Base-by-base conservation (phyloP, 441 rosid species). In the Monsonia emarginata region DNA sequence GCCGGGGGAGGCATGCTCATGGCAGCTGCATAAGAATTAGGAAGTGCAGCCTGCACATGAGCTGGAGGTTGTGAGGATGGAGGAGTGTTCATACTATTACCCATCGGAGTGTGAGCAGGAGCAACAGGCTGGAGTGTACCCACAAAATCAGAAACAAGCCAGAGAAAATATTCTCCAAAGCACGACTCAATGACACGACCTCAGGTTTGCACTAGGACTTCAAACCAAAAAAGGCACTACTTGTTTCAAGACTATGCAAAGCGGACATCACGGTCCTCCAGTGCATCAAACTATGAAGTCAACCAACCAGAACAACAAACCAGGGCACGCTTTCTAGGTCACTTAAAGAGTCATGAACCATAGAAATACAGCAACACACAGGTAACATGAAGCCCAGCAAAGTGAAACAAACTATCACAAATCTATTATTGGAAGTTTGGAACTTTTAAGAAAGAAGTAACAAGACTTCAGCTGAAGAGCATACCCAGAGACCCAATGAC, bases 101-200 rank as follows among this genome's bases (percentile, higher is more conserved):
- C 76, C 25, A 72, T 69, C 52, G 69, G 67, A 74, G 75, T 68
- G 50, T 11, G 65, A 63, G 40, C 31, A 4, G 34, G 27, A 54
- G 63, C 62, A 30, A 22, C 21, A 21, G 25, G 26, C 10, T 44
- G 56, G 32, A 19, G 44, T 52, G 13, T 38, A 38, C 44, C n/a
- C n/a, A 38, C 3, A 38, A 38, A 10, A 11, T 5, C 44, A 38
- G 44, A 38, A 38, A 38, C 16, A 38, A 38, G n/a, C 13, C 4
- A 38, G 13, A 38, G 44, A 38, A 11, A 38, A 38, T 2, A 38
- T 38, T 38, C 16, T 38, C 44, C 16, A 38, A 36, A 38, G 13
- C 16, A 9, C 13, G 1, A 38, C 16, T 38, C 44, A 38, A 9
- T 38, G 44, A 38, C 44, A 10, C 44, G 13, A 38, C 13, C 13